Evolutionary conservation across 495 filamentous ascomycete genomes (phyloP).

Genomic region (Wilcoxina mikolae): DNA sequence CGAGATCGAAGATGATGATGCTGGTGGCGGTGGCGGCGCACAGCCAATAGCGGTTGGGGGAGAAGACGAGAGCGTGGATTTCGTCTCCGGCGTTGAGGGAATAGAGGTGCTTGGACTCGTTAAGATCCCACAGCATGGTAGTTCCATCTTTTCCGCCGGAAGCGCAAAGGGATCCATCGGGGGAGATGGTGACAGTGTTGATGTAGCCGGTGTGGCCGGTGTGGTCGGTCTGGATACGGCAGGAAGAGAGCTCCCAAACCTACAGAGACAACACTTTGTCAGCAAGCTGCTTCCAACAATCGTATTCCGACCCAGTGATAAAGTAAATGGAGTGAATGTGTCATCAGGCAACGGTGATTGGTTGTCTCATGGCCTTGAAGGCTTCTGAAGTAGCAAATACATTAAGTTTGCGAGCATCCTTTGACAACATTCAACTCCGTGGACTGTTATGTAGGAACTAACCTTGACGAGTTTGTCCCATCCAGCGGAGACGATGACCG

Average conservation of each 20-base stretch:
- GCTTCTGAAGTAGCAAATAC: slow-evolving; percentile 99
- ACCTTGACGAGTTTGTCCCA: slow-evolving; percentile 99
- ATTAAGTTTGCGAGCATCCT: slow-evolving; percentile 85
- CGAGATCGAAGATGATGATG: slow-evolving; percentile 99
- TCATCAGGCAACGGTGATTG: slow-evolving; percentile 82
- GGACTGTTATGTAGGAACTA: slow-evolving; percentile 32
- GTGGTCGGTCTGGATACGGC: slow-evolving; percentile 99
- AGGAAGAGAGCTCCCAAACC: slow-evolving; percentile 99
- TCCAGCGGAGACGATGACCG: slow-evolving; percentile 94
- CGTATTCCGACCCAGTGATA: slow-evolving; percentile 10
- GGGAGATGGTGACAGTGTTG: slow-evolving; percentile 99
- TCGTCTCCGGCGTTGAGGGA: slow-evolving; percentile 98
- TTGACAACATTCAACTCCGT: slow-evolving; percentile 30
- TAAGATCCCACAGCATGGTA: slow-evolving; percentile 99
- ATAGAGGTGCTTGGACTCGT: slow-evolving; percentile 99
- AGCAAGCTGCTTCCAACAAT: not conserved
- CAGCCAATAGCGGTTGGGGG: slow-evolving; percentile 99
- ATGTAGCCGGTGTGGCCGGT: slow-evolving; percentile 99
- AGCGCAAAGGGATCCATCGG: slow-evolving; percentile 97
- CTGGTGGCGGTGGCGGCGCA: slow-evolving; percentile 89
- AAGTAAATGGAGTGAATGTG: slow-evolving; percentile 11
- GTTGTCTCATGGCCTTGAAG: slow-evolving; percentile 86
- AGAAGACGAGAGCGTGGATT: slow-evolving; percentile 99
- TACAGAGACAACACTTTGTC: slow-evolving; percentile 28
- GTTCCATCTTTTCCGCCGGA: slow-evolving; percentile 99